Percentiles rank a stretch among this genome's conserved stretches.
Conservation (phyloP, 352 stramenopile species). For the Phytophthora multivora region DNA sequence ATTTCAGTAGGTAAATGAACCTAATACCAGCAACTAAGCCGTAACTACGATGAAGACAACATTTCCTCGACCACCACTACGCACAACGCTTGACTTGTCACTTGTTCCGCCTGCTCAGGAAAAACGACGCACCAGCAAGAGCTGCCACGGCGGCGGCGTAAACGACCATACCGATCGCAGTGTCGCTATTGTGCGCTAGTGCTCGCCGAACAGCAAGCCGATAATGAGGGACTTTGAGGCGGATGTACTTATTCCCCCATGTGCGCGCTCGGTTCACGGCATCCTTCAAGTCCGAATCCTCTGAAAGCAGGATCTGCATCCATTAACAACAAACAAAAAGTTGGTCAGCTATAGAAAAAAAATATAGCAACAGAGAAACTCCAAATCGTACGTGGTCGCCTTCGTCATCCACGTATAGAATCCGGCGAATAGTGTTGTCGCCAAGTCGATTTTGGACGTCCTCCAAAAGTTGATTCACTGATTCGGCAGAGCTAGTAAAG, state of each 20-base stretch:
- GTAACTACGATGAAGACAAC: too few relatives aligned
- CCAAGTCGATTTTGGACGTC: slow-evolving; percentile 78
- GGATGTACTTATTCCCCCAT: slow-evolving; percentile 87
- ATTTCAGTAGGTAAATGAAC: slow-evolving; percentile 6
- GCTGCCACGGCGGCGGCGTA: slow-evolving; percentile 77
- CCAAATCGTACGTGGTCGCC: slow-evolving; percentile 62
- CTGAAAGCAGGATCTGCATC: slow-evolving; percentile 72
- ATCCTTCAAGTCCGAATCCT: slow-evolving; percentile 82
- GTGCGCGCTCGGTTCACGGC: slow-evolving; percentile 75
- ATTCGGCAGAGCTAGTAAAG: slow-evolving; percentile 84
- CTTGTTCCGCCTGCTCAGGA: slow-evolving; percentile 72
- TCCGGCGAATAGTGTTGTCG: slow-evolving; percentile 73
- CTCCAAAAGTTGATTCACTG: slow-evolving; percentile 66
- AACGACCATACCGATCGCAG: slow-evolving; percentile 73
- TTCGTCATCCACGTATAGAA: slow-evolving; percentile 87
- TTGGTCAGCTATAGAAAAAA: slow-evolving; percentile 3
- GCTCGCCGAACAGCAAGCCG: slow-evolving; percentile 48
- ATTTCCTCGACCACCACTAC: slow-evolving; percentile 1
- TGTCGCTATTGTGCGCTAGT: slow-evolving; percentile 52
- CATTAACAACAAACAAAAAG: slow-evolving; percentile 1
- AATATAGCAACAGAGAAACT: neutral
- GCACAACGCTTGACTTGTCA: slow-evolving; percentile 8
- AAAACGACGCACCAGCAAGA: slow-evolving; percentile 80
- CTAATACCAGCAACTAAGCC: too few relatives aligned
- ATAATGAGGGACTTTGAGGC: slow-evolving; percentile 66